Conservation (phyloP, 2,329 filamentous ascomycete genomes). For the Penicillium sp. region DNA sequence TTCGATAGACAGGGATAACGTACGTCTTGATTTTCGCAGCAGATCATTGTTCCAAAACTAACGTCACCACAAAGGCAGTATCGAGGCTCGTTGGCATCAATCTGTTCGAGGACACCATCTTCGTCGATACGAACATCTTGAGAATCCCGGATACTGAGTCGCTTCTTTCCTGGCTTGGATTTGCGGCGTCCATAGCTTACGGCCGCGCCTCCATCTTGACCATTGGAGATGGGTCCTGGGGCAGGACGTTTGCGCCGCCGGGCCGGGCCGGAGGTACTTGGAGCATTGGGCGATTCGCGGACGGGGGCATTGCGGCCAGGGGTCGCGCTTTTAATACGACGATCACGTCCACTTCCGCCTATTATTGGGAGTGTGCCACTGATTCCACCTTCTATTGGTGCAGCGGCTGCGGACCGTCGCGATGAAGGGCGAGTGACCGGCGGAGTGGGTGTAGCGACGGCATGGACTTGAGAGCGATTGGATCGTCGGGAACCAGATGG, state of each 20-base stretch:
- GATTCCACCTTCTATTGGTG: slow-evolving; percentile 27
- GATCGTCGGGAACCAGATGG: slow-evolving; percentile 26
- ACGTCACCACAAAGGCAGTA: slow-evolving; percentile 64
- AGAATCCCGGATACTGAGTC: slow-evolving; percentile 38
- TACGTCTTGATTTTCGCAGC: slow-evolving; percentile 60
- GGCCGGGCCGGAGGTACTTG: slow-evolving; percentile 31
- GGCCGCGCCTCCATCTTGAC: slow-evolving; percentile 58
- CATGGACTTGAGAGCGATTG: slow-evolving; percentile 19
- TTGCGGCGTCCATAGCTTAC: slow-evolving; percentile 60
- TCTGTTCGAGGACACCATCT: slow-evolving; percentile 48
- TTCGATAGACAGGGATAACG: slow-evolving; percentile 16
- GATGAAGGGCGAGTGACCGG: slow-evolving; percentile 35
- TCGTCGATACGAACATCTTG: slow-evolving; percentile 47
- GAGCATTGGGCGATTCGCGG: slow-evolving; percentile 42
- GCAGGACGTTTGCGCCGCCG: slow-evolving; percentile 57
- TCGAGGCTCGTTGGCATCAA: slow-evolving; percentile 60
- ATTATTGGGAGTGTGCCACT: slow-evolving; percentile 10
- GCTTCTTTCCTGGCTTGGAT: slow-evolving; percentile 48
- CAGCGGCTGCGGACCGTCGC: slow-evolving; percentile 30
- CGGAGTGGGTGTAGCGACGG: slow-evolving; percentile 29
- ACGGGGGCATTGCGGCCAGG: slow-evolving; percentile 40
- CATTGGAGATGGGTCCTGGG: slow-evolving; percentile 56
- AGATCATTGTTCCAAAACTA: slow-evolving; percentile 63
- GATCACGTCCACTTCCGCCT: slow-evolving; percentile 29
- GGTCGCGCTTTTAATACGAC: slow-evolving; percentile 43